These are phyloP conservation scores for Saccharomycopsis lassenensis DNA, from an alignment of 805 yeast genomes.

Conservation along the genomic window DNA sequence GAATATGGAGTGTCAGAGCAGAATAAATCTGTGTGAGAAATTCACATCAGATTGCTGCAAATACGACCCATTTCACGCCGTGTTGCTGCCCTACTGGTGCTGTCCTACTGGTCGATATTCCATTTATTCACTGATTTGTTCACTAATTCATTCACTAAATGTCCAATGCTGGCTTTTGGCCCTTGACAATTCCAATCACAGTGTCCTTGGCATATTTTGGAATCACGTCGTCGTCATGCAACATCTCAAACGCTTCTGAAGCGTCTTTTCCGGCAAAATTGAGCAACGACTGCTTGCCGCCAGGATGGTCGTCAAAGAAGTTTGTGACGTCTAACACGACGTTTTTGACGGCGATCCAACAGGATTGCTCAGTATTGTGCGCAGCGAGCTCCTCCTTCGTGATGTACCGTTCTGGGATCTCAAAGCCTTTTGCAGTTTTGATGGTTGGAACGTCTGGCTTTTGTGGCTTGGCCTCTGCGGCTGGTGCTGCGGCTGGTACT, in stretches of 20 bases:
- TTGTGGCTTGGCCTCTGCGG: conserved; percentile 9
- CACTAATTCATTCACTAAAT: conserved; percentile 9
- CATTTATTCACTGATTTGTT: background rate
- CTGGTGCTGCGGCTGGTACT: conserved; percentile 12
- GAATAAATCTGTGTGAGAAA: no score
- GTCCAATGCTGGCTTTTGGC: conserved; percentile 21
- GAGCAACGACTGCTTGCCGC: conserved; percentile 46
- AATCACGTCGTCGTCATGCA: conserved; percentile 47
- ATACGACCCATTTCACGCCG: no score
- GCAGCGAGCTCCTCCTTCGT: conserved; percentile 35
- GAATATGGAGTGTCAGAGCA: no score
- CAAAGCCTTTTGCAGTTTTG: conserved; percentile 21
- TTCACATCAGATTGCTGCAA: no score
- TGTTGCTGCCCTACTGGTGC: no score
- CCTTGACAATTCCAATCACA: conserved; percentile 43
- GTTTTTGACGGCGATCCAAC: conserved; percentile 45
- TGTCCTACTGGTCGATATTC: no score
- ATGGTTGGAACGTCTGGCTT: conserved; percentile 16
- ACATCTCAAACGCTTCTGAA: conserved; percentile 38
- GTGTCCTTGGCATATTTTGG: conserved; percentile 36
- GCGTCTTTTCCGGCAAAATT: conserved; percentile 39
- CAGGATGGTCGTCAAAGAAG: conserved; percentile 42
- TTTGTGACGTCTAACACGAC: conserved; percentile 38
- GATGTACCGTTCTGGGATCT: conserved; percentile 38
- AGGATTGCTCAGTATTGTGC: conserved; percentile 35